Conservation (phyloP, 306 rosid genomes). For the Quercus parvula region DNA sequence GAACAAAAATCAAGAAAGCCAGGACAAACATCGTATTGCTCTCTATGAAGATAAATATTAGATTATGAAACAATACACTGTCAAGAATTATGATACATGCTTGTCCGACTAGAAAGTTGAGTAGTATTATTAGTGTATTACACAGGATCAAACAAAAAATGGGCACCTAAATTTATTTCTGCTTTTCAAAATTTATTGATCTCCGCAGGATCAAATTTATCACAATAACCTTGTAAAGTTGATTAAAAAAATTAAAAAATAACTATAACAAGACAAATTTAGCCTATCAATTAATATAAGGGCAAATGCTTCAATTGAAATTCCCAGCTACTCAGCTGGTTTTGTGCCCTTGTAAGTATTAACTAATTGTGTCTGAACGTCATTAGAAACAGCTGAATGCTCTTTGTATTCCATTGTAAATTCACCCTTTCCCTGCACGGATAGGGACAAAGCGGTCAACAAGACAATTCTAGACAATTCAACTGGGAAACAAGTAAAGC, state of each 20-base stretch:
- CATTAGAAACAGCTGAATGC: slow-evolving; percentile 77
- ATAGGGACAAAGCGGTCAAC: not conserved
- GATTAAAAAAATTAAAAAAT: not conserved
- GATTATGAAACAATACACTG: not conserved
- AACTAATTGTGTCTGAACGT: slow-evolving; percentile 77
- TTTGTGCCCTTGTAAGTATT: slow-evolving; percentile 66
- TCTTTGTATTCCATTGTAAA: slow-evolving; percentile 99
- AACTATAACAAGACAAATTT: not conserved
- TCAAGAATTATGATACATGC: not conserved
- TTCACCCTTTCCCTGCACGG: slow-evolving; percentile 91
- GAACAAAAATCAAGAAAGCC: not conserved
- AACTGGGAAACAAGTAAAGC: not conserved
- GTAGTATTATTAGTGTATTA: not conserved
- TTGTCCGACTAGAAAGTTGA: not conserved
- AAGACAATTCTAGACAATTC: not conserved
- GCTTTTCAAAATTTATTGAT: slow-evolving; percentile 45
- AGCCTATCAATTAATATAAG: slow-evolving; percentile 9
- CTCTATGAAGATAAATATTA: not conserved
- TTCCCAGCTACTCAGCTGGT: slow-evolving; percentile 45
- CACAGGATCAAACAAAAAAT: slow-evolving; percentile 17
- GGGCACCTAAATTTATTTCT: slow-evolving; percentile 20
- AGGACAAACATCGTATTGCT: not conserved
- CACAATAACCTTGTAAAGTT: slow-evolving; percentile 16
- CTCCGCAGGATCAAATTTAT: slow-evolving; percentile 22
- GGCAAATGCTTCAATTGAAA: slow-evolving; percentile 3